Percentiles rank a stretch among this genome's conserved stretches.
phyloP scores from a whole-genome alignment of 352 stramenopile species.

The Phytopythium helicoides region DNA sequence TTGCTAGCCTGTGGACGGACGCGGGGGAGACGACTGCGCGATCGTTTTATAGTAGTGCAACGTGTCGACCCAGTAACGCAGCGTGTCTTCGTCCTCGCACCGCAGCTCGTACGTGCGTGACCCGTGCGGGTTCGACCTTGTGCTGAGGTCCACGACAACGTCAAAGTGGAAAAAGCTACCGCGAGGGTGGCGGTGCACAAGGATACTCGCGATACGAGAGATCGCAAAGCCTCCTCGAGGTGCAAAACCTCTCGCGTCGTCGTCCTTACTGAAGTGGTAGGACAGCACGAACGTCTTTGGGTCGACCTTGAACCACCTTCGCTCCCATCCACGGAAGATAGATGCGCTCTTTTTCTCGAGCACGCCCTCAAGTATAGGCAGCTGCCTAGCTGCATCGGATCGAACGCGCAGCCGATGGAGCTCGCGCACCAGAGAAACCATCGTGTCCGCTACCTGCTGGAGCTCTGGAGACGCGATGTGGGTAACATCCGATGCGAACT shows the following conservation, averaged over 20 bases:
- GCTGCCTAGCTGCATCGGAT: conserved; percentile 20
- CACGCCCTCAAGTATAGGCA: conserved; percentile 61
- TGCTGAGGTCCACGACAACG: conserved; percentile 66
- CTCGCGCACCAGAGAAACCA: conserved; percentile 58
- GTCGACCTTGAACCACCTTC: conserved; percentile 67
- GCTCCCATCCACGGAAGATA: conserved; percentile 71
- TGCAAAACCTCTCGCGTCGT: conserved; percentile 58
- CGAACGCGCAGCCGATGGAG: conserved; percentile 46
- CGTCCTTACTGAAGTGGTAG: conserved; percentile 68
- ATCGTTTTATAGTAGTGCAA: conserved; percentile 63
- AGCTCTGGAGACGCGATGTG: conserved; percentile 34
- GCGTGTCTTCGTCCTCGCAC: conserved; percentile 45
- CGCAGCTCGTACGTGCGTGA: conserved; percentile 70
- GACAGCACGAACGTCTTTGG: conserved; percentile 62
- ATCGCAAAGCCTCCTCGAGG: conserved; percentile 57
- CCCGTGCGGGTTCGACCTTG: conserved; percentile 50
- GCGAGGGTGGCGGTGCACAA: conserved; percentile 36
- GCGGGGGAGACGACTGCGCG: conserved; percentile 33
- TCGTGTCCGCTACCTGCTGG: conserved; percentile 33
- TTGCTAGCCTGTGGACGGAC: conserved; percentile 32
- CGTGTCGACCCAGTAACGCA: conserved; percentile 71
- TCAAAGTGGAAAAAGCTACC: conserved; percentile 60
- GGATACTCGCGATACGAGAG: conserved; percentile 53
- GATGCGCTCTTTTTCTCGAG: conserved; percentile 78
- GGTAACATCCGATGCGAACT: conserved; percentile 38